Conservation (phyloP, 2,329 filamentous ascomycete genomes). For the Aspergillus arachidicola region DNA sequence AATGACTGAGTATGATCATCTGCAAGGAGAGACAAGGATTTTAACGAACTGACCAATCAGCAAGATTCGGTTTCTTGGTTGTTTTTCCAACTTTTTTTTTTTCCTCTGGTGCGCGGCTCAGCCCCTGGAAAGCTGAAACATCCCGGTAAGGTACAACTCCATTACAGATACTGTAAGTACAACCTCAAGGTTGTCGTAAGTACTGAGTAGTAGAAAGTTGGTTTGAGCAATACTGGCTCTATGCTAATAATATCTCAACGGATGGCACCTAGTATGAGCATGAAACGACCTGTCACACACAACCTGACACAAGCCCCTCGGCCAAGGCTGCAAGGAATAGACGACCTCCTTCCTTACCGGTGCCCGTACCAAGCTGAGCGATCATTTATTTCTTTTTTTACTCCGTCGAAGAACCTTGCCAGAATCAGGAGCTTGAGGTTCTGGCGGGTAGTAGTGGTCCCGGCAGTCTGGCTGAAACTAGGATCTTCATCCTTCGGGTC, state of each 20-base stretch:
- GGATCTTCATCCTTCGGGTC: slow-evolving; percentile 21
- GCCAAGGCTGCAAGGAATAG: slow-evolving; percentile 18
- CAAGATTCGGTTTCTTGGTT: background rate
- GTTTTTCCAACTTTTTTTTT: background rate
- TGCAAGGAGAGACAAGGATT: slow-evolving; percentile 20
- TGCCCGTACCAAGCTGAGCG: slow-evolving; percentile 2
- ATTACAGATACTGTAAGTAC: background rate
- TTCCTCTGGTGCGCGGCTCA: background rate
- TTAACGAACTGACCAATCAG: background rate
- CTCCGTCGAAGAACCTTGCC: slow-evolving; percentile 11
- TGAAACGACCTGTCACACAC: slow-evolving; percentile 26
- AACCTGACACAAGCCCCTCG: slow-evolving; percentile 17
- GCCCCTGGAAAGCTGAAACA: slow-evolving; percentile 8
- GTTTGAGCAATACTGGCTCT: background rate
- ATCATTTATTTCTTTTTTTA: background rate
- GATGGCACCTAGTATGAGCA: slow-evolving; percentile 4
- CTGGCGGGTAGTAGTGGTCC: slow-evolving; percentile 20
- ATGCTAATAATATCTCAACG: background rate
- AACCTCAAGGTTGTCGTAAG: background rate
- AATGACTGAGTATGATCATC: slow-evolving; percentile 10
- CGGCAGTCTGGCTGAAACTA: slow-evolving; percentile 26
- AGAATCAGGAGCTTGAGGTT: slow-evolving; percentile 9
- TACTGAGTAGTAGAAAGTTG: background rate
- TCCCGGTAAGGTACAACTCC: slow-evolving; percentile 5
- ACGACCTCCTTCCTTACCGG: background rate